A percentile compares a stretch with the other conserved stretches of the same genome.
These are phyloP conservation scores for Beta corolliflora DNA, from an alignment of 179 eudicot genomes.

Conservation along the genomic window DNA sequence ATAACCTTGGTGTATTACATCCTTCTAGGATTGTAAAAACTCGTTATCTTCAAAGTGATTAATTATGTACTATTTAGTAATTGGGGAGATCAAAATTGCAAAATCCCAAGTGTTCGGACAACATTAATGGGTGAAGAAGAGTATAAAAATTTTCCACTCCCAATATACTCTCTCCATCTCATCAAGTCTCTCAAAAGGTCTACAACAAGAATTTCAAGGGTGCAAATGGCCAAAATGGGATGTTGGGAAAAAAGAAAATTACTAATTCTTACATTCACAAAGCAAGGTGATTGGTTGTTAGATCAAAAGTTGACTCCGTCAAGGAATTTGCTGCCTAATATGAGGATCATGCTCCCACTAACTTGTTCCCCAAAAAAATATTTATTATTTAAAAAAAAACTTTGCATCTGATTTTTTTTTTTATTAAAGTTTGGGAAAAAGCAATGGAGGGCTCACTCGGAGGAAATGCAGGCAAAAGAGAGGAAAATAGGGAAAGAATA, in stretches of 20 bases:
- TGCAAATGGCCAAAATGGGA: slow-evolving; percentile 3
- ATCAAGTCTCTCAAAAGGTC: neutral
- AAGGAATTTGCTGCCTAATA: slow-evolving; percentile 26
- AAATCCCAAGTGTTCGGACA: neutral
- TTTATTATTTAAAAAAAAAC: neutral
- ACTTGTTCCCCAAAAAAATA: neutral
- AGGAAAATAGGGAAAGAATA: slow-evolving; percentile 25
- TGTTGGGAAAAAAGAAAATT: neutral
- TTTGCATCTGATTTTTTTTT: slow-evolving; percentile 18
- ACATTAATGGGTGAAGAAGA: neutral
- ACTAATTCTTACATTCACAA: neutral
- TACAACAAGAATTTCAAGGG: slow-evolving; percentile 5
- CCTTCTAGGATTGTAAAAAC: slow-evolving; percentile 56
- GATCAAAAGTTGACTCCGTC: slow-evolving; percentile 15
- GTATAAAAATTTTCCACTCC: neutral
- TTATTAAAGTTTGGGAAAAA: slow-evolving; percentile 19
- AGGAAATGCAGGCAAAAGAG: slow-evolving; percentile 10
- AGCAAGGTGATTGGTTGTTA: neutral
- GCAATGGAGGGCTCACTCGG: too few species aligned
- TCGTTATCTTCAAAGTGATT: neutral
- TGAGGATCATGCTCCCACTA: slow-evolving; percentile 32
- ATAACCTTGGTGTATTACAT: slow-evolving; percentile 78
- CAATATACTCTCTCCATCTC: neutral
- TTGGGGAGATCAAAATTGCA: neutral
- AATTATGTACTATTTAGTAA: too few species aligned